Base-by-base conservation (phyloP, 768 basidiomycete genomes). In the Pisolithus albus region DNA sequence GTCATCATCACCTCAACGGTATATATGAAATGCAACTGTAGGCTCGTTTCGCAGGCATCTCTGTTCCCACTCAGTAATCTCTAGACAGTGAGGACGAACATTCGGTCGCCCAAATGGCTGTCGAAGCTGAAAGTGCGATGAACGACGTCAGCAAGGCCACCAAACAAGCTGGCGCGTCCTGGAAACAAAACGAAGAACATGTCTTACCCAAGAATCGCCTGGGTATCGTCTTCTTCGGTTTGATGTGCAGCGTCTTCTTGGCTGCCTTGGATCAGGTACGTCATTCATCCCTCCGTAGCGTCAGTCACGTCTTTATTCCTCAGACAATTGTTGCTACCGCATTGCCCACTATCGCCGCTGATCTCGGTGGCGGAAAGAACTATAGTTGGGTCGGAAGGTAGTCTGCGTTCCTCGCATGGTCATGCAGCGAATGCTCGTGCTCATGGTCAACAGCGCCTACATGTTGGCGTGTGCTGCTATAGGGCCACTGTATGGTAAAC, bases 361-460 rank as follows among this genome's bases (percentile, higher is more conserved):
- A 84, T 24, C 74, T 88, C 0, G 80, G 83, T 42, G 84, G 81
- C 24, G 83, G 81, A 5, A 74, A 64, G 13, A 72, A 72, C 32
- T 88, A 88, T 54, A 80, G 83, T 47, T 88, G 87, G 86, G 82
- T 88, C 38, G 83, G 83, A 51, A 83, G 77, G 84, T 82, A 48
- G 73, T 64, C 32, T n/a, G 16, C 7, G 16, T 24, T 19, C 3
- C 42, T n/a, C 11, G 13, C 38, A 16, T 15, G 19, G 4, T 36
- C 23, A 16, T 15, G 11, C 34, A 34, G 10, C 30, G 2, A 34
- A 40, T 0, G 41, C 37, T 4, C 42, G 7, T 2, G 18, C 39
- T 18, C 18, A 9, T 30, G 37, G 32, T 30, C 51, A 34, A 5
- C 49, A 88, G 88, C 59, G 81, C 88, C 28, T 92, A 91, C 62